Conservation (phyloP, 768 basidiomycete genomes). For the Termitomyces sp. region DNA sequence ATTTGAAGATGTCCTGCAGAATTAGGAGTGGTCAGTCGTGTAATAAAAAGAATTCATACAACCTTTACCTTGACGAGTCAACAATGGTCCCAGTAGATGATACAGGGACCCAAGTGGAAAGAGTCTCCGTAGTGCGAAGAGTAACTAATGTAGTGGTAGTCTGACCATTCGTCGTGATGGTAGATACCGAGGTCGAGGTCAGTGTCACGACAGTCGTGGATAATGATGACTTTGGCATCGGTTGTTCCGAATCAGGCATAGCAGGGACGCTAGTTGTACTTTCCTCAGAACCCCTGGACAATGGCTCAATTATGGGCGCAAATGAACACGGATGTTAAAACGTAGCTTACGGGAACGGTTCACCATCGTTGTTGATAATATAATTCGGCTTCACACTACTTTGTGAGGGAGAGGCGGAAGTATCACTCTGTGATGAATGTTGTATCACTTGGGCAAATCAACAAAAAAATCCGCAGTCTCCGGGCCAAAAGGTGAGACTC, state of each 20-base stretch:
- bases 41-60: not conserved
- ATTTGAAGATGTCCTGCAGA: constrained; percentile 1
- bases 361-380: not conserved
- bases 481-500: not conserved
- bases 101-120: constrained; percentile 3
- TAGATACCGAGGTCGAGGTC: too few relatives aligned
- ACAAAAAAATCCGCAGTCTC: not conserved
- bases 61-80: constrained; percentile 3
- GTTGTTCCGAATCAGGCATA: not conserved
- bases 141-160: not conserved
- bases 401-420: not conserved
- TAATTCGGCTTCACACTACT: too few relatives aligned
- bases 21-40: not conserved
- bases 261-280: not conserved
- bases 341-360: not conserved
- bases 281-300: not conserved
- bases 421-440: not conserved
- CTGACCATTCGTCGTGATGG: too few relatives aligned
- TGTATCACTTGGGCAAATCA: not conserved
- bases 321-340: not conserved
- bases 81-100: not conserved
- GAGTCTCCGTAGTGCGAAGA: not conserved
- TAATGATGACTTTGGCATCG: not conserved
- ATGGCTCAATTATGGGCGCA: not conserved
- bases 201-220: too few relatives aligned